These are phyloP conservation scores for Cynanchum wilfordii DNA, from an alignment of 257 asterid species.

Conservation along the genomic window DNA sequence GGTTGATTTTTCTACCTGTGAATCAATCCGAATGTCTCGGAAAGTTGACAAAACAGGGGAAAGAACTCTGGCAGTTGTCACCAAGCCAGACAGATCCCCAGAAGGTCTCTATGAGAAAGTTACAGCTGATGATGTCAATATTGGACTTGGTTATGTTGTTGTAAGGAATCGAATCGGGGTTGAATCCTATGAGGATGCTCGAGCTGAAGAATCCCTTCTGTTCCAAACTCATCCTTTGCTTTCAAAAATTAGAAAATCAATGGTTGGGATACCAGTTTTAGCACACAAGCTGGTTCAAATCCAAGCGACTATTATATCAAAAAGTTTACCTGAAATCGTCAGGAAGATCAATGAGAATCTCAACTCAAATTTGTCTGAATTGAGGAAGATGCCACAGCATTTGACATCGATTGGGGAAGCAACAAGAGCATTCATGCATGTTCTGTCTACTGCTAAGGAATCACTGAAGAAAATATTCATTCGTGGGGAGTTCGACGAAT, in stretches of 20 bases:
- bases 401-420: constrained; percentile 6
- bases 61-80: constrained; percentile 17
- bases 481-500: constrained; percentile 18
- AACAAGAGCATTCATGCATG: constrained; percentile 3
- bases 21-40: constrained; percentile 19
- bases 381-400: constrained; percentile 8
- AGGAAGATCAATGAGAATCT: constrained; percentile 5
- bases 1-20: constrained; percentile 13
- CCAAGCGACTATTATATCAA: constrained; percentile 9
- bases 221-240: neutral
- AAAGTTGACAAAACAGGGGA: constrained; percentile 9
- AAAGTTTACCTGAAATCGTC: constrained; percentile 5
- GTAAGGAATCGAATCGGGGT: constrained; percentile 18
- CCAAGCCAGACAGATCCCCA: constrained; percentile 7
- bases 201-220: neutral
- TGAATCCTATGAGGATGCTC: constrained; percentile 12
- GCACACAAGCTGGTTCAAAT: constrained; percentile 16
- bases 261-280: constrained; percentile 15
- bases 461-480: constrained; percentile 9
- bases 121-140: neutral
- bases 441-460: constrained; percentile 9
- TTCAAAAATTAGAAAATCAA: neutral
- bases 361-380: neutral
- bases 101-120: constrained; percentile 19
- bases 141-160: constrained; percentile 16